Evolutionary conservation across 1,139 yeast species (phyloP).

Genomic region (Groenewaldozyma auringiensis): DNA sequence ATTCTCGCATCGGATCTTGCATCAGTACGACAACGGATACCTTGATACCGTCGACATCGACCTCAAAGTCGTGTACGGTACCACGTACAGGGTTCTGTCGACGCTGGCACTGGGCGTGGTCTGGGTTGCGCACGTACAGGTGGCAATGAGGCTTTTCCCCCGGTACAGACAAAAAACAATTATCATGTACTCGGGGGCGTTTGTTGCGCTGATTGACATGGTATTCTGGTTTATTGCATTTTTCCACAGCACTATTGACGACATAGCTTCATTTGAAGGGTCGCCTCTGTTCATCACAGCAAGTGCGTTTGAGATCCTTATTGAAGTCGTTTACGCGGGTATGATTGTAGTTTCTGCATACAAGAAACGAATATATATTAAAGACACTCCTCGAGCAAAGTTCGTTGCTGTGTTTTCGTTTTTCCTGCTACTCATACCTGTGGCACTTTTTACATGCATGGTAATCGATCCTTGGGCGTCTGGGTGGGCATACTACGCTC

Average conservation of each 20-base stretch:
- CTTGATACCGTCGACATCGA: constrained; percentile 49
- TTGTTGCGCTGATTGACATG: constrained; percentile 40
- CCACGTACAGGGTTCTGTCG: constrained; percentile 53
- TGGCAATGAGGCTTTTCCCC: constrained; percentile 61
- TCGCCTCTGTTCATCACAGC: neutral
- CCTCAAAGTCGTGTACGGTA: constrained; percentile 39
- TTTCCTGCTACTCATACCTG: constrained; percentile 54
- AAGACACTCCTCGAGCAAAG: neutral
- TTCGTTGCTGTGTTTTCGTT: constrained; percentile 34
- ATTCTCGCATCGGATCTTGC: constrained; percentile 21
- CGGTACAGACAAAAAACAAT: constrained; percentile 61
- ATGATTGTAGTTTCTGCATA: constrained; percentile 3
- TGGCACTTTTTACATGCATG: constrained; percentile 60
- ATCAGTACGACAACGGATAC: constrained; percentile 43
- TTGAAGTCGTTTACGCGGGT: constrained; percentile 1
- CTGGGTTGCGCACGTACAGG: constrained; percentile 72
- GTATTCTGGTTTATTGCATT: constrained; percentile 14
- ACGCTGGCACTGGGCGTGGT: constrained; percentile 53
- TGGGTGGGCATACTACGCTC: constrained; percentile 67
- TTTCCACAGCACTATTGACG: neutral
- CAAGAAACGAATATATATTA: constrained; percentile 1
- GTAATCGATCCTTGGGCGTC: constrained; percentile 71
- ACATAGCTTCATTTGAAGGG: neutral
- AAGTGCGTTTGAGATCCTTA: neutral
- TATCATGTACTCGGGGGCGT: constrained; percentile 53